Percentiles rank a stretch among this genome's conserved stretches.
phyloP scores from a whole-genome alignment of 192 early-diverging fungal genomes.

The Backusella sp. region DNA sequence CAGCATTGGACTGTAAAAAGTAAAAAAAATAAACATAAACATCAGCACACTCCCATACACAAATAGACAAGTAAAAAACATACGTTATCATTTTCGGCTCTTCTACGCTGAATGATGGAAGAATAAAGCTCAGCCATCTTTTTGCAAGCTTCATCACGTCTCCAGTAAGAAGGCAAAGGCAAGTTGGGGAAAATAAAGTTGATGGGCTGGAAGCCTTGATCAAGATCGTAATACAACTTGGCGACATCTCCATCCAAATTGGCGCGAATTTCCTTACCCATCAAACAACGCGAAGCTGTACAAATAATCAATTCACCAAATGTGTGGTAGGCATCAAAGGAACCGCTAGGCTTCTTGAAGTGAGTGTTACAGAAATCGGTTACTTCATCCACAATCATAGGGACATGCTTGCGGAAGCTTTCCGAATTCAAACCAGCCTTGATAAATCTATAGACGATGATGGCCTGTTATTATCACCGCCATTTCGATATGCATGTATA shows the following conservation, averaged over 20 bases:
- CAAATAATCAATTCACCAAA: conserved; percentile 90
- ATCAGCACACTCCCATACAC: neutral
- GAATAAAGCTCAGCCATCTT: conserved; percentile 82
- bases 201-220: conserved; percentile 90
- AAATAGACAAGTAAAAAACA: neutral
- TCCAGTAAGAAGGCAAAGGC: conserved; percentile 84
- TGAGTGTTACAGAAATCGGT: conserved; percentile 69
- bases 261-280: conserved; percentile 91
- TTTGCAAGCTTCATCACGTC: conserved; percentile 80
- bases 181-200: conserved; percentile 93
- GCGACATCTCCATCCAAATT: conserved; percentile 71
- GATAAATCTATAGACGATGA: conserved; percentile 67
- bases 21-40: neutral
- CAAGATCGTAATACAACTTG: conserved; percentile 91
- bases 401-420: conserved; percentile 85
- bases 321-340: conserved; percentile 71
- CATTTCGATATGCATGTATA: neutral
- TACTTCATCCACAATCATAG: conserved; percentile 83
- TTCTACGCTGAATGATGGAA: conserved; percentile 78
- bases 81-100: conserved; percentile 42
- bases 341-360: conserved; percentile 52
- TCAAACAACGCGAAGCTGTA: conserved; percentile 91
- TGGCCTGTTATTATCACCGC: neutral
- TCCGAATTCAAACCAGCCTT: conserved; percentile 89
- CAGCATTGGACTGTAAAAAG: conserved; percentile 34